phyloP scores from a whole-genome alignment of 495 filamentous ascomycete species.

The Talaromyces ruber region DNA sequence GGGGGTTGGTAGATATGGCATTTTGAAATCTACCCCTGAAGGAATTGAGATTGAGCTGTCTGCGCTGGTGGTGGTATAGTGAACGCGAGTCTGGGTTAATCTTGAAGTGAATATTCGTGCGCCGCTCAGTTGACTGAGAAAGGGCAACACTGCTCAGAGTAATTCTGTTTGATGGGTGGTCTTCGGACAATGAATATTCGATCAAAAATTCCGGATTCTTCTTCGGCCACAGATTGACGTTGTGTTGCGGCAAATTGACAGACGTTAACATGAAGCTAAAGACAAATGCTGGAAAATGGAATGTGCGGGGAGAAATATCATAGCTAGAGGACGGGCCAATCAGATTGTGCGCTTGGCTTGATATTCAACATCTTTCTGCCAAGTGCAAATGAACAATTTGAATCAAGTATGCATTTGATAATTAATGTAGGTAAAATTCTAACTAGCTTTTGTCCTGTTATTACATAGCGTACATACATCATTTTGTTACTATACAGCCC shows the following conservation, averaged over 20 bases:
- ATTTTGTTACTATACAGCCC: not conserved
- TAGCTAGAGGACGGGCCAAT: not conserved
- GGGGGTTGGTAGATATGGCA: slow-evolving; percentile 54
- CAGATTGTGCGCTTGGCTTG: not conserved
- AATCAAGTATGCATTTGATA: not conserved
- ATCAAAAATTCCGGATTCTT: not conserved
- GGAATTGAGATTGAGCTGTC: not conserved
- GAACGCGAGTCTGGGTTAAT: too few species aligned
- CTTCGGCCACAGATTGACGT: not conserved
- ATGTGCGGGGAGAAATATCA: slow-evolving; percentile 2
- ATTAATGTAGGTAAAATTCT: not conserved
- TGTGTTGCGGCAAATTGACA: not conserved
- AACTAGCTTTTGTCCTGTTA: not conserved
- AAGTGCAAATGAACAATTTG: not conserved
- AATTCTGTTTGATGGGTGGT: not conserved
- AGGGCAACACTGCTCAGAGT: not conserved
- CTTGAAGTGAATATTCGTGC: not conserved
- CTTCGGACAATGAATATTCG: not conserved
- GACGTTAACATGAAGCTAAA: not conserved
- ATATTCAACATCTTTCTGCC: not conserved
- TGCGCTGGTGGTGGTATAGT: not conserved
- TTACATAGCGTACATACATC: not conserved
- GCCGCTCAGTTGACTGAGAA: not conserved
- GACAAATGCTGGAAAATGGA: not conserved
- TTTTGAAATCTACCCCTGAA: slow-evolving; percentile 12